phyloP scores from a whole-genome alignment of 202 grass and related monocot genomes.

The Tripidium arundinaceum region DNA sequence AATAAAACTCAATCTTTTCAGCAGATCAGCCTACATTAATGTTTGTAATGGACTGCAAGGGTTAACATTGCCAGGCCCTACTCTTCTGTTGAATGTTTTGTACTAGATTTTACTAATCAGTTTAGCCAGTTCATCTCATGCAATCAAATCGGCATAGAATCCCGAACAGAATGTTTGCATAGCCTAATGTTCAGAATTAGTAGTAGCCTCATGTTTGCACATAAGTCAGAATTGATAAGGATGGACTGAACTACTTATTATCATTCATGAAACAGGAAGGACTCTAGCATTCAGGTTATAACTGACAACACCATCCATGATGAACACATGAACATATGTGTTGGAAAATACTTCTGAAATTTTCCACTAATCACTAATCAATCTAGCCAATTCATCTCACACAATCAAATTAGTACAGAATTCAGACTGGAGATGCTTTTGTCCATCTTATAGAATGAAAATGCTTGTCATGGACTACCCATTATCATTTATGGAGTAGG shows the following conservation, averaged over 20 bases:
- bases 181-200: background rate
- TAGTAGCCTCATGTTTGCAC: too few species aligned
- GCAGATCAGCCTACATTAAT: background rate
- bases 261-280: background rate
- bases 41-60: background rate
- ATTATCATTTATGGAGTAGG: background rate
- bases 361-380: background rate
- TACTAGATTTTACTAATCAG: background rate
- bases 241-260: background rate
- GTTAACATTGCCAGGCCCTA: background rate
- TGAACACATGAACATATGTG: background rate
- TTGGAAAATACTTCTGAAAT: background rate
- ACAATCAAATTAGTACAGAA: background rate
- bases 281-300: background rate
- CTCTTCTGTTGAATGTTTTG: background rate
- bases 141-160: background rate
- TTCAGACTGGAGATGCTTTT: background rate
- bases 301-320: background rate
- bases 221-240: background rate
- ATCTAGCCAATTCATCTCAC: background rate
- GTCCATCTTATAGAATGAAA: background rate
- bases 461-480: background rate
- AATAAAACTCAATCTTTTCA: background rate
- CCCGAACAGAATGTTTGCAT: background rate
- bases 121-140: background rate